Evolutionary conservation across 129 eudicot species (phyloP).

Genomic region (Glebionis coronaria): DNA sequence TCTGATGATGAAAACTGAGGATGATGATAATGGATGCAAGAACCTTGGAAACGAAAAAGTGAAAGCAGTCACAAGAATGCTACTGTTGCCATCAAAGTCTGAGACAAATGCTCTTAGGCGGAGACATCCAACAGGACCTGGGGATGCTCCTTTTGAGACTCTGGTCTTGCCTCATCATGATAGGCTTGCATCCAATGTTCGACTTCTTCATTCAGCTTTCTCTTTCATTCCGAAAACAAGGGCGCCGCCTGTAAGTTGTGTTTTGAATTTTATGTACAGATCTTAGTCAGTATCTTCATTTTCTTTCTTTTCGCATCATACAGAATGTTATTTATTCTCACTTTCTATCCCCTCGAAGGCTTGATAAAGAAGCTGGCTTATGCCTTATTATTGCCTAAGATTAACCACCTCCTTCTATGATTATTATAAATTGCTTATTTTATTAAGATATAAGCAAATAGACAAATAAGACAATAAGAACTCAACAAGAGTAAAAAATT

Average conservation of each 20-base stretch:
- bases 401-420: no score
- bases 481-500: no score
- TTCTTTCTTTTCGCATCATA: background rate
- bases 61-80: slow-evolving; percentile 76
- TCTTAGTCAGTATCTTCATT: no score
- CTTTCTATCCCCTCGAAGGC: no score
- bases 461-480: no score
- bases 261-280: background rate
- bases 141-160: slow-evolving; percentile 59
- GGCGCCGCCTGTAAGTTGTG: slow-evolving; percentile 71
- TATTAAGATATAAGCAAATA: no score
- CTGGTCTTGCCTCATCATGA: slow-evolving; percentile 62
- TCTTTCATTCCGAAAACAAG: slow-evolving; percentile 79
- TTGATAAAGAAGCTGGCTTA: no score
- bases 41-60: slow-evolving; percentile 59
- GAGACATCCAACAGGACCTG: slow-evolving; percentile 48
- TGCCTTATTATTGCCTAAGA: no score
- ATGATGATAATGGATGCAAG: slow-evolving; percentile 34
- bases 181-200: slow-evolving; percentile 60
- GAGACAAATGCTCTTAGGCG: slow-evolving; percentile 32
- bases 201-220: slow-evolving; percentile 66
- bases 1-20: slow-evolving; percentile 40
- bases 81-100: slow-evolving; percentile 60
- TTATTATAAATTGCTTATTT: no score
- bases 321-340: background rate